Conservation (phyloP, 345 rosid species). For the Citrus trifoliata region DNA sequence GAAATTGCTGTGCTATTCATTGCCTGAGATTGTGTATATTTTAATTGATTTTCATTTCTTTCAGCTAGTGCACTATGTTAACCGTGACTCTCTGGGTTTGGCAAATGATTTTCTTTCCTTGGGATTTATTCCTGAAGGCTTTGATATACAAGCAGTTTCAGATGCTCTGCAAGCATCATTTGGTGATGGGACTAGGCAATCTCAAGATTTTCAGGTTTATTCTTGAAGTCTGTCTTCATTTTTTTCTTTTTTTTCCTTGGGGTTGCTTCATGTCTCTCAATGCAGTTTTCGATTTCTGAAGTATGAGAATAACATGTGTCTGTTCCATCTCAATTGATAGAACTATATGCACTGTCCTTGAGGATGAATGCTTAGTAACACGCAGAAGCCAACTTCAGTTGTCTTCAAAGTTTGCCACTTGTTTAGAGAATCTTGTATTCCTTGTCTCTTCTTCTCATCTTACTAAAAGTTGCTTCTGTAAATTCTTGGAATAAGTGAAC, state of each 20-base stretch:
- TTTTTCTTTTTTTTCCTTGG: background rate
- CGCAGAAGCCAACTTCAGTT: background rate
- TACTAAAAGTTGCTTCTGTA: background rate
- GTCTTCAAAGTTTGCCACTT: background rate
- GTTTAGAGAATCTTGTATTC: background rate
- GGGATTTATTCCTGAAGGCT: constrained; percentile 99
- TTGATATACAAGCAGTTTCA: constrained; percentile 69
- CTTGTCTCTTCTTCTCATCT: background rate
- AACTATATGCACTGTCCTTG: background rate
- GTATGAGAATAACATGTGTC: background rate
- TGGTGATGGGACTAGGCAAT: constrained; percentile 61
- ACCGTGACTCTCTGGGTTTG: constrained; percentile 95
- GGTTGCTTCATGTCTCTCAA: background rate
- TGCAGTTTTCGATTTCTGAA: background rate
- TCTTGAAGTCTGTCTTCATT: constrained; percentile 4
- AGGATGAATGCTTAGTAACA: background rate
- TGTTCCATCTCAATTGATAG: background rate
- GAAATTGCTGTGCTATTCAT: constrained; percentile 15
- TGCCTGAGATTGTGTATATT: constrained; percentile 19
- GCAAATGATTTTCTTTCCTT: constrained; percentile 98
- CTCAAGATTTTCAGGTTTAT: constrained; percentile 91
- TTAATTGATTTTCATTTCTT: constrained; percentile 37
- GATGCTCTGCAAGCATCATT: constrained; percentile 75
- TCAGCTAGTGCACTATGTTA: constrained; percentile 98
- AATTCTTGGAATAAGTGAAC: background rate